phyloP scores from a whole-genome alignment of 2,329 filamentous ascomycete species.

The Remersonia thermophila region DNA sequence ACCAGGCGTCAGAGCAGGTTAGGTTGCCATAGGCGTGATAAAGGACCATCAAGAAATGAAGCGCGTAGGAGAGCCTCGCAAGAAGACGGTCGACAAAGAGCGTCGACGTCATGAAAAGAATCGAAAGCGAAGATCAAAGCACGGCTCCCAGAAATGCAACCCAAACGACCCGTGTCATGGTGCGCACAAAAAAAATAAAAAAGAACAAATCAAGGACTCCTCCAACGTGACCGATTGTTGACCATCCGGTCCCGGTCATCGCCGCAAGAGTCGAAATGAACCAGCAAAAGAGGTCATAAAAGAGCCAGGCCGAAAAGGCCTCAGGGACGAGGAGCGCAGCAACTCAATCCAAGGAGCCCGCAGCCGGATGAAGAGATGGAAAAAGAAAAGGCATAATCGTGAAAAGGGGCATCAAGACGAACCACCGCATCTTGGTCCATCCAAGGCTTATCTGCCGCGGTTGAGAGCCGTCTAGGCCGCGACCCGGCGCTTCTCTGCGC shows the following conservation, averaged over 20 bases:
- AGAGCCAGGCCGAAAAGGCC: neutral
- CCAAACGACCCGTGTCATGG: constrained; percentile 7
- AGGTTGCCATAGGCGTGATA: constrained; percentile 4
- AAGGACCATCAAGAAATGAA: constrained; percentile 11
- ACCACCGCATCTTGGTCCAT: constrained; percentile 1
- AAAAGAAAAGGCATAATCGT: constrained; percentile 19
- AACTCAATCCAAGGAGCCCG: constrained; percentile 5
- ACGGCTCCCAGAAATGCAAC: constrained; percentile 10
- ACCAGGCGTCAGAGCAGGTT: neutral
- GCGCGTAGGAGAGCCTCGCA: constrained; percentile 1
- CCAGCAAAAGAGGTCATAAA: constrained; percentile 6
- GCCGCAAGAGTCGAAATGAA: constrained; percentile 2
- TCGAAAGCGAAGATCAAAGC: constrained; percentile 3
- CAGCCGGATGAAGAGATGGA: constrained; percentile 9
- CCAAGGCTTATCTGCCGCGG: too few species aligned
- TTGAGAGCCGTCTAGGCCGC: constrained; percentile 16
- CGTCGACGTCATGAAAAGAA: constrained; percentile 1
- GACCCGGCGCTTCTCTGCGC: constrained; percentile 81
- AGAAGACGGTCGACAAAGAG: neutral
- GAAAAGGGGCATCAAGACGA: constrained; percentile 4
- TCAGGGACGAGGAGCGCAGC: constrained; percentile 11
- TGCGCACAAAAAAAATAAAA: constrained; percentile 4
- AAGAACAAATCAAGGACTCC: constrained; percentile 5
- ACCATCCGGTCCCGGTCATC: constrained; percentile 6
- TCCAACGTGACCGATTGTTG: too few species aligned